Conservation (phyloP, 306 rosid species). For the Acacia melanoxylon region DNA sequence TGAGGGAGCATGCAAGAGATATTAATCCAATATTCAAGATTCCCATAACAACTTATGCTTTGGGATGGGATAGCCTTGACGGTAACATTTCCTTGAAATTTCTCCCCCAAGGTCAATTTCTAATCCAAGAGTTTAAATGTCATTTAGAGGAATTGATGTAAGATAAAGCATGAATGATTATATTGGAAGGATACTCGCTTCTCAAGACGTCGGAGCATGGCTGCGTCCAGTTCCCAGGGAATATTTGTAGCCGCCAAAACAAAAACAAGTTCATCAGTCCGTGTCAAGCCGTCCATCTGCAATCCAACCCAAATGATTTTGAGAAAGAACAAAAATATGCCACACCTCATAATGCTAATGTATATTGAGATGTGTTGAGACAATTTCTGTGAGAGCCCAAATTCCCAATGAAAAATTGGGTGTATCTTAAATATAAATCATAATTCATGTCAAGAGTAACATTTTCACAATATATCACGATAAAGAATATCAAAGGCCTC, state of each 20-base stretch:
- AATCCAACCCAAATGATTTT: slow-evolving; percentile 36
- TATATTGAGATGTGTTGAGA: background rate
- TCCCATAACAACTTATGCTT: background rate
- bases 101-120: background rate
- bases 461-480: slow-evolving; percentile 8
- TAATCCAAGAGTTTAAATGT: background rate
- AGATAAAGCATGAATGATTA: background rate
- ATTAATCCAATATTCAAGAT: background rate
- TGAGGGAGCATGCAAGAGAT: background rate
- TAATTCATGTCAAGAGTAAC: background rate
- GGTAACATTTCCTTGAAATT: slow-evolving; percentile 11
- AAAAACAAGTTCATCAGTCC: slow-evolving; percentile 66
- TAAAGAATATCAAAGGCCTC: slow-evolving; percentile 11
- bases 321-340: slow-evolving; percentile 13
- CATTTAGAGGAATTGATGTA: background rate
- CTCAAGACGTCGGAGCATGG: slow-evolving; percentile 81
- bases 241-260: slow-evolving; percentile 76
- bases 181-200: slow-evolving; percentile 68
- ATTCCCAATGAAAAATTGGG: background rate
- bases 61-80: background rate
- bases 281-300: slow-evolving; percentile 74
- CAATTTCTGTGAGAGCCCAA: background rate
- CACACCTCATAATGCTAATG: background rate
- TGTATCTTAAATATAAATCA: slow-evolving; percentile 20
- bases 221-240: slow-evolving; percentile 77